These are phyloP conservation scores for Graphilbum fragrans DNA, from an alignment of 2,329 filamentous ascomycete species.

Conservation along the genomic window DNA sequence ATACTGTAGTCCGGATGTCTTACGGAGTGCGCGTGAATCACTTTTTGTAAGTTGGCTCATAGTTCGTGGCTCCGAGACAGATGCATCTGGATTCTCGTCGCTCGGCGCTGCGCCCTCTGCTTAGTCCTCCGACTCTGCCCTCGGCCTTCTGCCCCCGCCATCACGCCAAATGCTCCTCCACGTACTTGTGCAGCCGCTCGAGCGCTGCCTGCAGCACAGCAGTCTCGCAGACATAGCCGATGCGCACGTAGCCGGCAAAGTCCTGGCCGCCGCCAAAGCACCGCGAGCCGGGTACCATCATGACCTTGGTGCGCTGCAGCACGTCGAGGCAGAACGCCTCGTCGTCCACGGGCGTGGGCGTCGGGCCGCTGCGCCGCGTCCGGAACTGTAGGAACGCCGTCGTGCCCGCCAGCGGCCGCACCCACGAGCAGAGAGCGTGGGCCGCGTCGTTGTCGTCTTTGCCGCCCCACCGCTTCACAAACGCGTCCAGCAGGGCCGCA, in stretches of 20 bases:
- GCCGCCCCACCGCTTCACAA: constrained; percentile 46
- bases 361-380: constrained; percentile 28
- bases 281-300: constrained; percentile 60
- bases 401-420: constrained; percentile 65
- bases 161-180: constrained; percentile 18
- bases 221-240: constrained; percentile 66
- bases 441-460: constrained; percentile 19
- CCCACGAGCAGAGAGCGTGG: constrained; percentile 46
- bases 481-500: constrained; percentile 50
- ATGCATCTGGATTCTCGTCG: no score
- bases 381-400: constrained; percentile 66
- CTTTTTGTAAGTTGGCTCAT: no score
- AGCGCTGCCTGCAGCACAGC: constrained; percentile 56
- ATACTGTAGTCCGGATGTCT: no score
- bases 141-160: no score
- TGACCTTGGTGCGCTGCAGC: constrained; percentile 55
- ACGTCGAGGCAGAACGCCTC: constrained; percentile 59
- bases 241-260: constrained; percentile 62
- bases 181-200: constrained; percentile 30
- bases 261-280: constrained; percentile 59
- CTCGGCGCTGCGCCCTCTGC: no score
- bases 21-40: no score
- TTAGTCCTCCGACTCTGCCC: no score
- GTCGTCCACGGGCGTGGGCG: constrained; percentile 50
- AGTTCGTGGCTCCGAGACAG: no score